A percentile compares a stretch with the other conserved stretches of the same genome.
phyloP scores from a whole-genome alignment of 352 stramenopile species.

The Peronospora belbahrii region DNA sequence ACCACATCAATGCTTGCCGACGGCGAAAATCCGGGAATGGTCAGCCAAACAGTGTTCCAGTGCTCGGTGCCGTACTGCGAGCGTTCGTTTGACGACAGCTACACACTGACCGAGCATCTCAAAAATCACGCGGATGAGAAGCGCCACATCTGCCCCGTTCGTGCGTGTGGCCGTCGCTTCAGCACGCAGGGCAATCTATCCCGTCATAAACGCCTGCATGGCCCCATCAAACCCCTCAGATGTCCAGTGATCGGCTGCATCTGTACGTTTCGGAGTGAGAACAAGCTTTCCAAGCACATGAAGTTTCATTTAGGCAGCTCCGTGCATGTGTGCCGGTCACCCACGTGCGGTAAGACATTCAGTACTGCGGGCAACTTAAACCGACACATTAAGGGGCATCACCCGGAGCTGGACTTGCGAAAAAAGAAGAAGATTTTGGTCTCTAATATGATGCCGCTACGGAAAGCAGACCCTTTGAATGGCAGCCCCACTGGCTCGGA shows the following conservation, averaged over 20 bases:
- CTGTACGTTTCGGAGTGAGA: slow-evolving; percentile 45
- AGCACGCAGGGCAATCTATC: slow-evolving; percentile 52
- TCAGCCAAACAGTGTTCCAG: slow-evolving; percentile 14
- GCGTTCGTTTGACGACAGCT: slow-evolving; percentile 23
- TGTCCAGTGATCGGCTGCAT: slow-evolving; percentile 41
- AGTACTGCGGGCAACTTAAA: slow-evolving; percentile 52
- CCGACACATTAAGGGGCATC: slow-evolving; percentile 52
- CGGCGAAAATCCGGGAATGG: background rate
- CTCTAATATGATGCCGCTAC: slow-evolving; percentile 5
- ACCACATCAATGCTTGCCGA: slow-evolving; percentile 3
- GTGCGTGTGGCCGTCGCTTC: slow-evolving; percentile 41
- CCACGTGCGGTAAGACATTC: slow-evolving; percentile 50
- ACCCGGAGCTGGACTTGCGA: slow-evolving; percentile 26
- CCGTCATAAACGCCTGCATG: slow-evolving; percentile 53
- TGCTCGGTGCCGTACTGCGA: slow-evolving; percentile 35
- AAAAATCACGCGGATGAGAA: slow-evolving; percentile 41
- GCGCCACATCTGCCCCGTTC: slow-evolving; percentile 41
- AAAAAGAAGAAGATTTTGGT: slow-evolving; percentile 14
- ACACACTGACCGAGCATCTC: slow-evolving; percentile 39
- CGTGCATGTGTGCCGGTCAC: slow-evolving; percentile 36
- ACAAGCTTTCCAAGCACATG: slow-evolving; percentile 61
- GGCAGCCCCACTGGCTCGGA: slow-evolving; percentile 26
- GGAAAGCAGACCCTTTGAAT: slow-evolving; percentile 12
- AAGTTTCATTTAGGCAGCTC: slow-evolving; percentile 48
- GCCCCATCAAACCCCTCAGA: slow-evolving; percentile 37